Conservation (phyloP, 148 eudicot genomes). For the Amaranthus cruentus region DNA sequence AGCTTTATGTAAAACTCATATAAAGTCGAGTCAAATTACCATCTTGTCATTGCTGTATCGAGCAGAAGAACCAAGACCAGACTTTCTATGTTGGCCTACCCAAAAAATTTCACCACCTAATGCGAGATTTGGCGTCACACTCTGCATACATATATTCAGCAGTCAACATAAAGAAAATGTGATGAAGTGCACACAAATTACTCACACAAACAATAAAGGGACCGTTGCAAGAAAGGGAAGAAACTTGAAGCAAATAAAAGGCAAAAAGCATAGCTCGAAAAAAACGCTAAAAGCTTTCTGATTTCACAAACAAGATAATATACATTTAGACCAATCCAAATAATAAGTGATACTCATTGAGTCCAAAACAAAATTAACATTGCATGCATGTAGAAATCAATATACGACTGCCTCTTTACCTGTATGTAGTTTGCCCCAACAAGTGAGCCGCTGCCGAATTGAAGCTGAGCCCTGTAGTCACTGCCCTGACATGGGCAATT, state of each 20-base stretch:
- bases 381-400: neutral
- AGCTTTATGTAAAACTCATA: neutral
- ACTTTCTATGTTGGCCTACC: conserved; percentile 90
- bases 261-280: neutral
- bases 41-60: conserved; percentile 79
- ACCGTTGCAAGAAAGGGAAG: neutral
- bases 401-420: conserved; percentile 35
- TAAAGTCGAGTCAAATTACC: conserved; percentile 39
- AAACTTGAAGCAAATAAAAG: neutral
- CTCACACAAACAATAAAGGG: neutral
- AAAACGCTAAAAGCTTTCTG: neutral
- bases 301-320: neutral
- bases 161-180: conserved; percentile 5
- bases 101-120: conserved; percentile 95
- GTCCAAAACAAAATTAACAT: neutral
- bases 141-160: conserved; percentile 45
- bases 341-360: neutral
- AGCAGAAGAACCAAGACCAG: conserved; percentile 89
- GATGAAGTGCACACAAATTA: neutral
- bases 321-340: neutral
- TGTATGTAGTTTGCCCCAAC: conserved; percentile 89
- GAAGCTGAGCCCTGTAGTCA: conserved; percentile 79
- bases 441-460: conserved; percentile 79
- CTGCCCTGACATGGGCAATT: conserved; percentile 46
- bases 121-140: conserved; percentile 73